Evolutionary conservation across 441 rosid species (phyloP).

Genomic region (Gossypium gossypioides): DNA sequence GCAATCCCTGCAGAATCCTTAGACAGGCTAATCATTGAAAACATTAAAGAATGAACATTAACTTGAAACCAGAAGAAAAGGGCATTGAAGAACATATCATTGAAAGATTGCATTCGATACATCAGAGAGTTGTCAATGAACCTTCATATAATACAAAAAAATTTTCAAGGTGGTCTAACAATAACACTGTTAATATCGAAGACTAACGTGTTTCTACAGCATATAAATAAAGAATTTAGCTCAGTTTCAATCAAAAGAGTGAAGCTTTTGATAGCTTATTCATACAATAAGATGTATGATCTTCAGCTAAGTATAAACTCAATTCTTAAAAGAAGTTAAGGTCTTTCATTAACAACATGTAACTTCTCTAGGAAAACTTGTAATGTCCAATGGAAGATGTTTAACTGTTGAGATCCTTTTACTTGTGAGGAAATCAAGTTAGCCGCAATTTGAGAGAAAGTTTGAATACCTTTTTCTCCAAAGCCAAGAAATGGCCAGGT

Average conservation of each 20-base stretch:
- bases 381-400: background rate
- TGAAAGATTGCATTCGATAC: conserved; percentile 3
- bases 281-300: background rate
- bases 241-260: background rate
- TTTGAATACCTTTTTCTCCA: background rate
- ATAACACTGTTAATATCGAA: background rate
- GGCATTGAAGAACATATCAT: background rate
- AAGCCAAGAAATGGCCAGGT: background rate
- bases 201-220: background rate
- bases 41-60: background rate
- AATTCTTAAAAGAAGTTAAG: conserved; percentile 2
- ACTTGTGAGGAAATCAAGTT: background rate
- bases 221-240: background rate
- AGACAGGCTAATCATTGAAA: background rate
- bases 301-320: background rate
- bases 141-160: background rate
- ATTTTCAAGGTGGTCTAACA: background rate
- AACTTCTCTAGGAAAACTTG: background rate
- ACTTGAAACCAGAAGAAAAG: conserved; percentile 11
- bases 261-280: background rate
- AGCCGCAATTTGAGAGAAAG: background rate
- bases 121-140: background rate
- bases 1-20: conserved; percentile 35
- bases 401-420: background rate
- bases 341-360: background rate